Conservation (phyloP, 768 basidiomycete species). For the Trametes coccinea region DNA sequence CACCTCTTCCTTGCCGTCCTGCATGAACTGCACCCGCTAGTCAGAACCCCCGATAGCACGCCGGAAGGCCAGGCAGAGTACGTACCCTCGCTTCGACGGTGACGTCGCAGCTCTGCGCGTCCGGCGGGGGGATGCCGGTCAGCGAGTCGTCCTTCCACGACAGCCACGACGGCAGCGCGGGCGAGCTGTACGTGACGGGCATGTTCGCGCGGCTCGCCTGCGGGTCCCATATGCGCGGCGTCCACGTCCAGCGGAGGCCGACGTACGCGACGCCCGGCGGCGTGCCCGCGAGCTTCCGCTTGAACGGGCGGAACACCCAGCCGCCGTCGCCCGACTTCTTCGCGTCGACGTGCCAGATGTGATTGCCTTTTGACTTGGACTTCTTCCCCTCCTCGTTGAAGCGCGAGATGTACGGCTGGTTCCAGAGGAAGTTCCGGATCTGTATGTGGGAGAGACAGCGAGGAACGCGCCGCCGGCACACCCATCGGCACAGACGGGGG, state of each 20-base stretch:
- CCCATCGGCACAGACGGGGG: neutral
- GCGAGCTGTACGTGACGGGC: constrained; percentile 78
- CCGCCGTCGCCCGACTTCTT: constrained; percentile 68
- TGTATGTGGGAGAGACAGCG: constrained; percentile 30
- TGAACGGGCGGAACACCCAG: constrained; percentile 89
- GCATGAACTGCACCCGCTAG: constrained; percentile 49
- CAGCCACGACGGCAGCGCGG: constrained; percentile 83
- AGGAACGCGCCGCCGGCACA: neutral
- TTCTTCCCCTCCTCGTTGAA: constrained; percentile 99
- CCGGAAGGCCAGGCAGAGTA: constrained; percentile 14
- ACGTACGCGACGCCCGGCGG: constrained; percentile 82
- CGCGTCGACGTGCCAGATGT: constrained; percentile 99
- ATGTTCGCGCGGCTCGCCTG: constrained; percentile 83
- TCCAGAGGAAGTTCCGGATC: constrained; percentile 96
- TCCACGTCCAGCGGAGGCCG: constrained; percentile 84
- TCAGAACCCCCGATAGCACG: constrained; percentile 7
- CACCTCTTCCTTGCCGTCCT: constrained; percentile 74
- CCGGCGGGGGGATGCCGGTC: constrained; percentile 75
- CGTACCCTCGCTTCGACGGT: constrained; percentile 75
- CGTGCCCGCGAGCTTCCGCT: constrained; percentile 81
- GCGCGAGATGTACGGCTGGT: constrained; percentile 88
- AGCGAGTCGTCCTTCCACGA: constrained; percentile 84
- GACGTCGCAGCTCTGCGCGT: constrained; percentile 74
- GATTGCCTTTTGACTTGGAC: constrained; percentile 98
- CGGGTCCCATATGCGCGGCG: constrained; percentile 95